phyloP scores from a whole-genome alignment of 2,329 filamentous ascomycete genomes.

The Beauveria asiatica region DNA sequence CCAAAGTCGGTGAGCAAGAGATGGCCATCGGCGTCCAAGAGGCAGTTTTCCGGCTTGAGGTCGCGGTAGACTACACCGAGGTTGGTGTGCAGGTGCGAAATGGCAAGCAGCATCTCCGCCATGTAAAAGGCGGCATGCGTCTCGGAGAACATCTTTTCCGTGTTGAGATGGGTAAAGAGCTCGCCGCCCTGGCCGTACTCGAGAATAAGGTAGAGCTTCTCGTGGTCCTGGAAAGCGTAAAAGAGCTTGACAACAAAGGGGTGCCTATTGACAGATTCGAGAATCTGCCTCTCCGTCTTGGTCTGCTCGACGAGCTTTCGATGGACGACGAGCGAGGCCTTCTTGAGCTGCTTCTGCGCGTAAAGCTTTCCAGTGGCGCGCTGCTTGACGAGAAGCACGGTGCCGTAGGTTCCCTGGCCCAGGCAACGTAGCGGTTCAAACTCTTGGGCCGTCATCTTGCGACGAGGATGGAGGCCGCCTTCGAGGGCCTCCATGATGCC shows the following conservation, averaged over 20 bases:
- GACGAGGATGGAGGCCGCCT: constrained; percentile 45
- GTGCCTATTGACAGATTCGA: constrained; percentile 93
- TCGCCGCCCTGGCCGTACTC: constrained; percentile 97
- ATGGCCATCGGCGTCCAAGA: constrained; percentile 85
- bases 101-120: constrained; percentile 92
- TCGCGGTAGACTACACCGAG: constrained; percentile 95
- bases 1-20: constrained; percentile 94
- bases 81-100: constrained; percentile 85
- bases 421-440: constrained; percentile 88
- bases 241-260: constrained; percentile 97
- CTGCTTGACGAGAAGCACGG: constrained; percentile 89
- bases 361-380: constrained; percentile 78
- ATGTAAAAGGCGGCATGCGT: constrained; percentile 91
- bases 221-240: constrained; percentile 96
- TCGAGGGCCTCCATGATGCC: constrained; percentile 37
- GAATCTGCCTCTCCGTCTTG: constrained; percentile 88
- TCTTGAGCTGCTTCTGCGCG: constrained; percentile 97
- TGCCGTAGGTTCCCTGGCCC: constrained; percentile 93
- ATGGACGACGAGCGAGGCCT: constrained; percentile 89
- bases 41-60: constrained; percentile 94
- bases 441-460: constrained; percentile 87
- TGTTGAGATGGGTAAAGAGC: constrained; percentile 87
- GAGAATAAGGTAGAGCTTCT: constrained; percentile 94
- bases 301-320: constrained; percentile 96
- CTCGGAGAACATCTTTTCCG: constrained; percentile 93